A percentile compares a stretch with the other conserved stretches of the same genome.
Evolutionary conservation across 2,329 filamentous ascomycete genomes (phyloP).

Genomic region (Ascocoryne sarcoides): DNA sequence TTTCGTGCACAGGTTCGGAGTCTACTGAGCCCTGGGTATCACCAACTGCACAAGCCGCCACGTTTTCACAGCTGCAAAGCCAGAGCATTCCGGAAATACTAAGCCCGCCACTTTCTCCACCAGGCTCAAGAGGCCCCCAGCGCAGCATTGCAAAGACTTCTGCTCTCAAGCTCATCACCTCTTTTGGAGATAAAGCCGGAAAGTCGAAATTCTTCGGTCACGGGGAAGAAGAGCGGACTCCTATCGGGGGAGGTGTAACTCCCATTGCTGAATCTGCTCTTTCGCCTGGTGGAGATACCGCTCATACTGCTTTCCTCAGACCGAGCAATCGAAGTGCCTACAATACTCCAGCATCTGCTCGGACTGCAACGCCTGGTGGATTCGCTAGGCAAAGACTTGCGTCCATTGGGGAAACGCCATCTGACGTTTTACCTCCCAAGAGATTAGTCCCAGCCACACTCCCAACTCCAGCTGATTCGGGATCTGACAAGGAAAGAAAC

Average conservation of each 20-base stretch:
- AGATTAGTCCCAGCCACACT: constrained; percentile 33
- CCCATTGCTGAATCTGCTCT: constrained; percentile 76
- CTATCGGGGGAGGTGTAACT: constrained; percentile 72
- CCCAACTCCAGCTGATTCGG: constrained; percentile 36
- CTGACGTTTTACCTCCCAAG: constrained; percentile 37
- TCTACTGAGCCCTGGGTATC: constrained; percentile 82
- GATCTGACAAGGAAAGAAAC: constrained; percentile 37
- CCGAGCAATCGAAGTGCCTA: constrained; percentile 59
- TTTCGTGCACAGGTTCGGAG: constrained; percentile 82
- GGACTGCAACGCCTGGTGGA: constrained; percentile 50
- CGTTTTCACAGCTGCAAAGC: constrained; percentile 48
- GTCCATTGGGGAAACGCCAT: constrained; percentile 65
- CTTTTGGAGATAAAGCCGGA: constrained; percentile 58
- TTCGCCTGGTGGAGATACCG: constrained; percentile 59
- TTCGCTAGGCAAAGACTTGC: constrained; percentile 59
- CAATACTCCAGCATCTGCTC: constrained; percentile 60
- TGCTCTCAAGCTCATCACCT: constrained; percentile 83
- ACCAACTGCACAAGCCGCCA: constrained; percentile 60
- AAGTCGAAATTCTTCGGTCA: constrained; percentile 55
- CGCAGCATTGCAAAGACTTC: constrained; percentile 68
- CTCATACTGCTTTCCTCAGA: constrained; percentile 57
- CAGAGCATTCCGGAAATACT: constrained; percentile 51
- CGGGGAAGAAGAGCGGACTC: constrained; percentile 55
- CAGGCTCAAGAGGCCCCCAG: constrained; percentile 50
- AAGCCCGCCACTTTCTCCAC: constrained; percentile 67